These are phyloP conservation scores for Poteriospumella lacustris DNA, from an alignment of 108 stramenopile species.

Conservation along the genomic window DNA sequence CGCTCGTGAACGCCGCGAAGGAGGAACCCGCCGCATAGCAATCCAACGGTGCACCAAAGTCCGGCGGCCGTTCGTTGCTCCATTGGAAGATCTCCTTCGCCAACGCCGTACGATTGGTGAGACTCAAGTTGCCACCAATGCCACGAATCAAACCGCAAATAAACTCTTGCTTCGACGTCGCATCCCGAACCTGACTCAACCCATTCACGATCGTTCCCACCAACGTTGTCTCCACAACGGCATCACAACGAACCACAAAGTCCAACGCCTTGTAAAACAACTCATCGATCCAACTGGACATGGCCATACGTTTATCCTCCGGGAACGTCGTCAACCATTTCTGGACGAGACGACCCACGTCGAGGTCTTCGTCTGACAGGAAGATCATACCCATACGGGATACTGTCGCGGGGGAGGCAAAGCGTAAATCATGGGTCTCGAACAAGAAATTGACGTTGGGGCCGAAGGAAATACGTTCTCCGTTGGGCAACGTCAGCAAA, in stretches of 20 bases:
- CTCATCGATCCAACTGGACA: conserved; percentile 50
- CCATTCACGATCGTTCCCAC: conserved; percentile 58
- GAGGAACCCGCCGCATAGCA: conserved; percentile 37
- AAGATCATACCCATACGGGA: conserved; percentile 66
- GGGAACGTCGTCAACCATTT: conserved; percentile 42
- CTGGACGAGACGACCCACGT: conserved; percentile 39
- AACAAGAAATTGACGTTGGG: conserved; percentile 64
- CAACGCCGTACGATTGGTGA: conserved; percentile 39
- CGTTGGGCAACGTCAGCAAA: conserved; percentile 61
- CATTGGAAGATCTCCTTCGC: conserved; percentile 54
- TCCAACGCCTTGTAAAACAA: conserved; percentile 47
- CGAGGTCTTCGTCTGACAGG: conserved; percentile 60
- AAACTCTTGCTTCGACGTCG: conserved; percentile 40
- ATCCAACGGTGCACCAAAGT: conserved; percentile 45
- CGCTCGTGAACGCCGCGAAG: no score
- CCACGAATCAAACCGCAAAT: conserved; percentile 51
- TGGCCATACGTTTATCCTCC: conserved; percentile 29
- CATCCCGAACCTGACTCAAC: conserved; percentile 45
- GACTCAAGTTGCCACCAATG: conserved; percentile 55
- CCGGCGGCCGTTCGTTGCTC: conserved; percentile 50
- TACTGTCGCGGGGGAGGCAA: conserved; percentile 62
- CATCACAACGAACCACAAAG: conserved; percentile 29
- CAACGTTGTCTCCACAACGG: conserved; percentile 58
- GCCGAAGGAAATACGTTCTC: conserved; percentile 63
- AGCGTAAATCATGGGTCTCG: conserved; percentile 61